Conservation (phyloP, 2,329 filamentous ascomycete genomes). For the Microsporum ferrugineum region DNA sequence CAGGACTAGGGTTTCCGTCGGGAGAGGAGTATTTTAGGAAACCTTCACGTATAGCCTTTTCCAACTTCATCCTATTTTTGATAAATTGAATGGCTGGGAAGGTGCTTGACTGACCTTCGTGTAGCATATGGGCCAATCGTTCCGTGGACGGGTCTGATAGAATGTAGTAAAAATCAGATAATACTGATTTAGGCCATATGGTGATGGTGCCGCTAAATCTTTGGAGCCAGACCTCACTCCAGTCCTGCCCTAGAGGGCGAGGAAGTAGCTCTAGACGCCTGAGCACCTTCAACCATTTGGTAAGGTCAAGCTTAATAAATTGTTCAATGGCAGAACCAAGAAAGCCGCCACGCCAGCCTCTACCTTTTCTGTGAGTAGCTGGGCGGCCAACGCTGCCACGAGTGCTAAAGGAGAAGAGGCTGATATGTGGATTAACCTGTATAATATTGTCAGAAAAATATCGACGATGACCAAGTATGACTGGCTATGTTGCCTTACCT, state of each 20-base stretch:
- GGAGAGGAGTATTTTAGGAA: slow-evolving; percentile 28
- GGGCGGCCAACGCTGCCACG: slow-evolving; percentile 83
- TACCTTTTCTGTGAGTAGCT: slow-evolving; percentile 83
- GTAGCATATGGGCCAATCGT: slow-evolving; percentile 75
- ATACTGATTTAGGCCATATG: slow-evolving; percentile 76
- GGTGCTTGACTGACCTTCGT: slow-evolving; percentile 74
- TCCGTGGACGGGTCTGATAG: slow-evolving; percentile 68
- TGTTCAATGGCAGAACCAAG: slow-evolving; percentile 85
- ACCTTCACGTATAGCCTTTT: slow-evolving; percentile 53
- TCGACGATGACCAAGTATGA: neutral
- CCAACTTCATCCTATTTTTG: slow-evolving; percentile 72
- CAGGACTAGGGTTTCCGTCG: slow-evolving; percentile 17
- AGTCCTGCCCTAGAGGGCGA: slow-evolving; percentile 83
- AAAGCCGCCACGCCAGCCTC: slow-evolving; percentile 93
- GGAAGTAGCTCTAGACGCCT: slow-evolving; percentile 86
- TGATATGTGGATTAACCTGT: slow-evolving; percentile 93
- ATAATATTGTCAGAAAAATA: neutral
- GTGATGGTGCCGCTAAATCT: slow-evolving; percentile 90
- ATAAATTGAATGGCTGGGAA: slow-evolving; percentile 92
- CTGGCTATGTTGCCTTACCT: slow-evolving; percentile 25
- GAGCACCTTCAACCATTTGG: slow-evolving; percentile 94
- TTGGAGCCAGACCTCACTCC: slow-evolving; percentile 93
- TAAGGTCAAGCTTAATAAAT: slow-evolving; percentile 90
- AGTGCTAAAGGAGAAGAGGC: slow-evolving; percentile 96
- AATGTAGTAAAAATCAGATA: slow-evolving; percentile 75